Base-by-base conservation (phyloP, 163 green algal species). In the Botryococcus braunii region DNA sequence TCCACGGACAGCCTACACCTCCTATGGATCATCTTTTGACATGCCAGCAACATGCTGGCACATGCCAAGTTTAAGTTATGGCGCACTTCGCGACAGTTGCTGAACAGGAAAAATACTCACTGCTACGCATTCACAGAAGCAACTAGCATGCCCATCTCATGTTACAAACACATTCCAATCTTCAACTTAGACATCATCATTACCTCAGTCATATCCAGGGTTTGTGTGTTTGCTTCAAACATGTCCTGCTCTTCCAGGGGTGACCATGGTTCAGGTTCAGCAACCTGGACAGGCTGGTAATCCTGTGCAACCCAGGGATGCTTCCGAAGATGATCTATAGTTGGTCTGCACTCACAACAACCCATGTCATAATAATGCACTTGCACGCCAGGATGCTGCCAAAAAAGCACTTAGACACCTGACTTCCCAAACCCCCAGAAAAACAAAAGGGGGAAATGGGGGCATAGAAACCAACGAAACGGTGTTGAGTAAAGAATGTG, bases 241-340 rank as follows among this genome's bases (percentile, higher is more conserved):
- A 66, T 40, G 35, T 66, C 59, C 2, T 50, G n/a, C n/a, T n/a
- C 35, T 1, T 27, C 34, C 11, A n/a, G 34, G 59, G 29, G n/a
- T 21, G 27, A 31, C 35, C 34, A 55, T 21, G 35, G 59, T 38
- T 36, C 59, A 2, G 36, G 59, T 13, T 66, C 35, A 13, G 37
- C 21, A 21, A 38, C 37, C 59, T 66, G 59, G 34, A 35, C 56
- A 17, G 41, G 40, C 23, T 47, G 27, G 39, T 68, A 68, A 31
- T 68, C 61, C 61, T 23, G 38, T 27, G 17, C 25, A 40, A 68
- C 61, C 61, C 61, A 68, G n/a, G 61, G 61, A 41, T 68, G 61
- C 61, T 68, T n/a, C 21, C 61, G 38, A 29, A 68, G 25, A 29
- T 68, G 39, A 11, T 68, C 61, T 40, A 57, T 57, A 17, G 61